Percentiles rank a stretch among this genome's conserved stretches.
phyloP scores from a whole-genome alignment of 768 basidiomycete species.

The Ramaria sp. region DNA sequence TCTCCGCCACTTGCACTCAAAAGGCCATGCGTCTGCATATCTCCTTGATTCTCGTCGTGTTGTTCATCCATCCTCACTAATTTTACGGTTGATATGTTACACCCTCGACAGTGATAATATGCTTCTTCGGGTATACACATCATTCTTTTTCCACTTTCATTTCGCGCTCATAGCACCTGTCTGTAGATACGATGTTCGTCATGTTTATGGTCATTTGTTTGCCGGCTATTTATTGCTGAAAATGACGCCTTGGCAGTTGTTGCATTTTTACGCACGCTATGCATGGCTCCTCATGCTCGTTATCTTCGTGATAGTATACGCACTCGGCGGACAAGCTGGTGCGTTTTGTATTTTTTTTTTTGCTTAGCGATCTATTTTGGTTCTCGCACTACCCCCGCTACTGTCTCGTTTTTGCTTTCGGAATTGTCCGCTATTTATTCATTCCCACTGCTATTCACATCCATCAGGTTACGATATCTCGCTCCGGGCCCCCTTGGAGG shows the following conservation, averaged over 20 bases:
- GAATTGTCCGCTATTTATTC: neutral
- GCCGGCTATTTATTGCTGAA: neutral
- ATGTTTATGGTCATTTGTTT: neutral
- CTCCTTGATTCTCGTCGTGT: too few species aligned
- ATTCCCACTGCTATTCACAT: too few species aligned
- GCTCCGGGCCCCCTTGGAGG: conserved; percentile 31
- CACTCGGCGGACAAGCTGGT: conserved; percentile 1
- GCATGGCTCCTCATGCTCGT: conserved; percentile 35
- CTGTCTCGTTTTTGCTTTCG: neutral
- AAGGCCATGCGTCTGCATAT: too few species aligned
- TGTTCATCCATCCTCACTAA: too few species aligned
- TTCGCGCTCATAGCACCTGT: neutral
- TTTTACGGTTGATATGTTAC: too few species aligned
- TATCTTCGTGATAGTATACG: conserved; percentile 1
- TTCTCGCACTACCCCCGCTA: too few species aligned
- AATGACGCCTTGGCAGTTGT: conserved; percentile 3
- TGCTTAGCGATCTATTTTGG: too few species aligned
- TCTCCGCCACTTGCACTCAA: too few species aligned
- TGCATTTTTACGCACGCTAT: conserved; percentile 45
- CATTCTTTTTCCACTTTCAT: neutral
- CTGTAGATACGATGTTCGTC: neutral
- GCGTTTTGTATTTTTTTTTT: neutral
- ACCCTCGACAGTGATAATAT: too few species aligned
- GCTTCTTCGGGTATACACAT: too few species aligned
- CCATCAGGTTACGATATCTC: neutral